Conservation (phyloP, 23 red algal species). For the Gracilariopsis chorda region DNA sequence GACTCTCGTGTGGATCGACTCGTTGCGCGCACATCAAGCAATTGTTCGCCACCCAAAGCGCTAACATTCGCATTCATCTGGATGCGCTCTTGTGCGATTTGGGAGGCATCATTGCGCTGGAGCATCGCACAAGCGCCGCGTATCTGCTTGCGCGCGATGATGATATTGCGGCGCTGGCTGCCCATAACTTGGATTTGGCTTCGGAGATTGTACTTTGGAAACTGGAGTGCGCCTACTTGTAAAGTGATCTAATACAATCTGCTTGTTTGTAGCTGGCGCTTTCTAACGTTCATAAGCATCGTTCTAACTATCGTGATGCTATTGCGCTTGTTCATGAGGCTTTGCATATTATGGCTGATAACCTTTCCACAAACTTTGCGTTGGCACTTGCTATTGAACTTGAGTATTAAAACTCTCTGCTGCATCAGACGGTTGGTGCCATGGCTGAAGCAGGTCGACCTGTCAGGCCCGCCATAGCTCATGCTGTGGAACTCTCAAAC, state of each 20-base stretch:
- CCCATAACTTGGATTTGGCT: neutral
- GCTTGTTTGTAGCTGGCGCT: neutral
- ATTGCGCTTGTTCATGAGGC: neutral
- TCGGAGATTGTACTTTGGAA: slow-evolving; percentile 10
- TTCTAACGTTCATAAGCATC: slow-evolving; percentile 9
- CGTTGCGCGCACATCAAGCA: neutral
- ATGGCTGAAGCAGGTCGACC: neutral
- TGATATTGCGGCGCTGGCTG: neutral
- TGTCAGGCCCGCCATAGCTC: neutral
- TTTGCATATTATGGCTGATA: neutral
- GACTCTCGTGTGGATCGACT: no score
- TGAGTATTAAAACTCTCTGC: slow-evolving; percentile 1
- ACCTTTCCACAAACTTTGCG: neutral
- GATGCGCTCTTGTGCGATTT: slow-evolving; percentile 15
- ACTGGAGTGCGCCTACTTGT: neutral
- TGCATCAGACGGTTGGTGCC: neutral
- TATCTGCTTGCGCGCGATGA: neutral
- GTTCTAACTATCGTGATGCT: neutral
- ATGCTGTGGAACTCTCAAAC: neutral
- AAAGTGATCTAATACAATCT: neutral
- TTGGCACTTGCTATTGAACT: neutral
- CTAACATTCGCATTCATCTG: slow-evolving; percentile 13
- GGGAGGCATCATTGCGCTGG: slow-evolving; percentile 11
- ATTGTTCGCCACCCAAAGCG: neutral
- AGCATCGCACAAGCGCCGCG: neutral